Evolutionary conservation across 768 basidiomycete genomes (phyloP).

Genomic region (Calvatia gigantea): DNA sequence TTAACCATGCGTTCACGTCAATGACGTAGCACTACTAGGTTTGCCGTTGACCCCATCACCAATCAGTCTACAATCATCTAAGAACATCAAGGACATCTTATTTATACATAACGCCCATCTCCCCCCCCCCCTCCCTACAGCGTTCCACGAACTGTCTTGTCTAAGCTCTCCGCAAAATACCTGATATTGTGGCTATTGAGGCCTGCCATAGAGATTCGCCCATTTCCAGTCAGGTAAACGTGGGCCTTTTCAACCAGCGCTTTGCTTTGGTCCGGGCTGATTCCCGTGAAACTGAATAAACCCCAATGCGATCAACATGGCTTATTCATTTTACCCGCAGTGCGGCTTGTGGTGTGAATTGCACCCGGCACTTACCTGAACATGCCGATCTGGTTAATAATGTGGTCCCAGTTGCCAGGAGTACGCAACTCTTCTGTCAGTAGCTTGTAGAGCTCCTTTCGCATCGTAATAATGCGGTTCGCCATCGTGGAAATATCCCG

Average conservation of each 20-base stretch:
- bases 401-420: conserved; percentile 95
- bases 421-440: conserved; percentile 79
- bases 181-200: conserved; percentile 76
- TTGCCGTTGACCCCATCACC: not conserved
- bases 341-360: not conserved
- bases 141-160: conserved; percentile 51
- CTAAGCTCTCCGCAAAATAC: conserved; percentile 70
- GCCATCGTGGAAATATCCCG: conserved; percentile 91
- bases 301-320: conserved; percentile 13
- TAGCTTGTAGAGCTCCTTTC: conserved; percentile 69
- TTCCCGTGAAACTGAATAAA: conserved; percentile 71
- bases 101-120: not conserved
- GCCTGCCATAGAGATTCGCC: conserved; percentile 94
- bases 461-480: conserved; percentile 88
- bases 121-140: conserved; percentile 15
- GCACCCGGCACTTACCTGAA: conserved; percentile 70
- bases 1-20: conserved; percentile 10
- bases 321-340: not conserved
- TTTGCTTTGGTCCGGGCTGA: conserved; percentile 63
- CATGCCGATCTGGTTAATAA: conserved; percentile 95
- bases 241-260: conserved; percentile 69
- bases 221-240: conserved; percentile 83
- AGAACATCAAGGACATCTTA: not conserved
- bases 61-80: not conserved
- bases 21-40: conserved; percentile 7